Percentiles rank a stretch among this genome's conserved stretches.
Conservation (phyloP, 345 rosid genomes). For the Eucalyptus sp. region DNA sequence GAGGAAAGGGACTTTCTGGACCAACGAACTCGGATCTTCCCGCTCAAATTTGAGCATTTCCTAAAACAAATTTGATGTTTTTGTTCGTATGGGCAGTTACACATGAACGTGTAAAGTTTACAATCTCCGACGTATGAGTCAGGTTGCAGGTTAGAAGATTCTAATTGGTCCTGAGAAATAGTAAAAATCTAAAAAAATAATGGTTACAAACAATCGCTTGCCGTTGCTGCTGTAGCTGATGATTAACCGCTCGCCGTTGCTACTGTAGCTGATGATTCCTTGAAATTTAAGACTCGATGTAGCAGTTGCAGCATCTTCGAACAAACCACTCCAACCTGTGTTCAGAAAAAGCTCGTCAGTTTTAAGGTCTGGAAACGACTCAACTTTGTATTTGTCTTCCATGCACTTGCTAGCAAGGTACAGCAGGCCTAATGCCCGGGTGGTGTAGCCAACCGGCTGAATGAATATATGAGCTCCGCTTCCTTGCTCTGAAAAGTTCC, state of each 20-base stretch:
- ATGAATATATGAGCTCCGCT: neutral
- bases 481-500: neutral
- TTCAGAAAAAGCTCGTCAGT: neutral
- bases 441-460: neutral
- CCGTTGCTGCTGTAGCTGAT: too few relatives aligned
- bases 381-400: neutral
- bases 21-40: neutral
- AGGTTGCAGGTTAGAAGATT: neutral
- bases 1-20: neutral
- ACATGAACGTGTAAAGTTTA: neutral
- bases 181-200: neutral
- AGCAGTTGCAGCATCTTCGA: conserved; percentile 27
- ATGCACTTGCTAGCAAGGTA: neutral
- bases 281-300: neutral
- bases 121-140: neutral
- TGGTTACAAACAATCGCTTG: neutral
- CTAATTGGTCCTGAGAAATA: neutral
- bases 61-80: neutral
- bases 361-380: neutral
- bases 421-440: neutral
- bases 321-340: conserved; percentile 35
- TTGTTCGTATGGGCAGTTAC: neutral
- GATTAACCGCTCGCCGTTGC: too few relatives aligned
- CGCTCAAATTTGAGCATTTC: neutral
- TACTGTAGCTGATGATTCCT: neutral